Conservation (phyloP, 164 flowering plant genomes). For the Amborella trichopoda region DNA sequence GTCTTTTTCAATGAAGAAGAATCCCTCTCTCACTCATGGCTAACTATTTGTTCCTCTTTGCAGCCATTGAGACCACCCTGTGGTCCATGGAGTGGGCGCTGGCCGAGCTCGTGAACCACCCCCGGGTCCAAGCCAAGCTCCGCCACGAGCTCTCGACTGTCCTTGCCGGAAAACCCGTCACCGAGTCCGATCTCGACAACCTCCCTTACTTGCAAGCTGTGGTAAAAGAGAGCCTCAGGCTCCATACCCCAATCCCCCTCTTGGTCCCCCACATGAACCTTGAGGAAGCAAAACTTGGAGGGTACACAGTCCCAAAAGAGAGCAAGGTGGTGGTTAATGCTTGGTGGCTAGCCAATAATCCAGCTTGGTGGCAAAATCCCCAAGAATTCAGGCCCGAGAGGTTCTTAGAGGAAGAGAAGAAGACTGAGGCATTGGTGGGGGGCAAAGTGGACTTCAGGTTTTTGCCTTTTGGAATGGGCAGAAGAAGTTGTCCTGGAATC, state of each 20-base stretch:
- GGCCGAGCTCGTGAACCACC: slow-evolving; percentile 65
- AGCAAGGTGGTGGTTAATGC: slow-evolving; percentile 59
- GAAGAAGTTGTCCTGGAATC: slow-evolving; percentile 64
- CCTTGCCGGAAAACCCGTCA: slow-evolving; percentile 26
- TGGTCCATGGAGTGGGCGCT: slow-evolving; percentile 77
- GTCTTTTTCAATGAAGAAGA: no score
- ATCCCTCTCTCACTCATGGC: not conserved
- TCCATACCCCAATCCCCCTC: slow-evolving; percentile 47
- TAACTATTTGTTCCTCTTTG: not conserved
- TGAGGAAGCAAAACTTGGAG: slow-evolving; percentile 46
- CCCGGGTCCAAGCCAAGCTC: slow-evolving; percentile 33
- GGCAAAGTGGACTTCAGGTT: slow-evolving; percentile 53
- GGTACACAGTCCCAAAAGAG: slow-evolving; percentile 48
- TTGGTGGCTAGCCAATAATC: slow-evolving; percentile 74
- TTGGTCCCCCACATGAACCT: slow-evolving; percentile 71
- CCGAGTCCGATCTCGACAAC: slow-evolving; percentile 31
- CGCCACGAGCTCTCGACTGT: slow-evolving; percentile 30
- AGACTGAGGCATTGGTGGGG: slow-evolving; percentile 25
- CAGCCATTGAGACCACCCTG: slow-evolving; percentile 55
- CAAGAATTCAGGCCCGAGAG: slow-evolving; percentile 56
- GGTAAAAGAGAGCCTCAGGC: slow-evolving; percentile 48
- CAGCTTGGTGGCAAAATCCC: slow-evolving; percentile 43
- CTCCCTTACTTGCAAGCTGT: slow-evolving; percentile 54
- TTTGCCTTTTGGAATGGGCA: slow-evolving; percentile 50
- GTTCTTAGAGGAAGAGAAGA: slow-evolving; percentile 49